Conservation (phyloP, 345 rosid genomes). For the Salix udensis region DNA sequence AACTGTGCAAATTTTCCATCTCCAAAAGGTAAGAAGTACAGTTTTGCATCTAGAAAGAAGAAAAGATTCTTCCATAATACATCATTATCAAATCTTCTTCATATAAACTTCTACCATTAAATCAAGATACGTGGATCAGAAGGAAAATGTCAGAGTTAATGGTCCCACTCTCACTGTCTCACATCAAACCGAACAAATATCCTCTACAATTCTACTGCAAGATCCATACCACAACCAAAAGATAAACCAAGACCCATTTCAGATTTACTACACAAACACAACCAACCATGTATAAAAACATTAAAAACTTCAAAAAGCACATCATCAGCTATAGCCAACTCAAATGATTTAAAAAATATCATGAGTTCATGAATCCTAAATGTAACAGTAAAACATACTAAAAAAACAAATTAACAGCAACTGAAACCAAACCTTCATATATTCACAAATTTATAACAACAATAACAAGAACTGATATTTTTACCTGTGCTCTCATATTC, state of each 20-base stretch:
- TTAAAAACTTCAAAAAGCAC: slow-evolving; percentile 1
- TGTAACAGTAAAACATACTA: slow-evolving; percentile 25
- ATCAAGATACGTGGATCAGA: slow-evolving; percentile 39
- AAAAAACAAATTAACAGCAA: background rate
- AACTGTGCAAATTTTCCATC: slow-evolving; percentile 3
- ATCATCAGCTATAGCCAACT: background rate
- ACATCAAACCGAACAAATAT: slow-evolving; percentile 37
- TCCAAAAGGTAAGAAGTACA: slow-evolving; percentile 21
- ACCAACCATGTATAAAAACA: background rate
- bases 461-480: background rate
- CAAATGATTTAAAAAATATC: slow-evolving; percentile 12
- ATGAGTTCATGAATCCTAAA: slow-evolving; percentile 17
- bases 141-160: slow-evolving; percentile 29
- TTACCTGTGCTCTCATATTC: slow-evolving; percentile 60
- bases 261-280: slow-evolving; percentile 10
- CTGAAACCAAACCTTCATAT: background rate
- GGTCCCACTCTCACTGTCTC: slow-evolving; percentile 53
- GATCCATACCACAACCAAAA: slow-evolving; percentile 11
- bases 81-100: slow-evolving; percentile 27
- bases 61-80: slow-evolving; percentile 23
- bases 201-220: slow-evolving; percentile 22
- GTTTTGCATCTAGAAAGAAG: slow-evolving; percentile 23
- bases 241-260: slow-evolving; percentile 13
- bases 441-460: background rate
- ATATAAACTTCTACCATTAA: slow-evolving; percentile 32